phyloP scores from a whole-genome alignment of 2,329 filamentous ascomycete species.

The Aschersonia sp. region DNA sequence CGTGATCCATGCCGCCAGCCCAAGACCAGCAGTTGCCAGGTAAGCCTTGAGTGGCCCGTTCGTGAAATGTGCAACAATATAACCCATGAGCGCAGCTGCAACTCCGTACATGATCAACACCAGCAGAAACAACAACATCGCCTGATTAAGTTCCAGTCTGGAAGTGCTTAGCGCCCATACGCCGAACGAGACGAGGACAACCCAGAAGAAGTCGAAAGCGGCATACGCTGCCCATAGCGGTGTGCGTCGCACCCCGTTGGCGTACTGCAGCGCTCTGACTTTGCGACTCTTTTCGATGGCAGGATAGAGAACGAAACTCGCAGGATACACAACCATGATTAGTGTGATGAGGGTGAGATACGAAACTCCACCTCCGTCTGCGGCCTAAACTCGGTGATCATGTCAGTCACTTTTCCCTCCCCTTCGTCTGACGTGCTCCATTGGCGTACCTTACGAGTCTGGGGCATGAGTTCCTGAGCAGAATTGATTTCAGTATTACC shows the following conservation, averaged over 20 bases:
- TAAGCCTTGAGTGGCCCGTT: slow-evolving; percentile 57
- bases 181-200: slow-evolving; percentile 46
- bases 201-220: slow-evolving; percentile 60
- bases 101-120: slow-evolving; percentile 66
- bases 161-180: slow-evolving; percentile 51
- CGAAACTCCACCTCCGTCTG: slow-evolving; percentile 32
- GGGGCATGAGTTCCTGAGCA: slow-evolving; percentile 44
- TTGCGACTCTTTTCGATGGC: slow-evolving; percentile 62
- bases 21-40: slow-evolving; percentile 47
- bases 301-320: slow-evolving; percentile 63
- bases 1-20: slow-evolving; percentile 52
- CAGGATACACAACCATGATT: slow-evolving; percentile 49
- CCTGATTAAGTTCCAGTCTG: slow-evolving; percentile 50
- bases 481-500: slow-evolving; percentile 26
- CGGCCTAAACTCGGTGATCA: background rate
- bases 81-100: slow-evolving; percentile 53
- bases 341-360: slow-evolving; percentile 59
- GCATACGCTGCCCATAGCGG: slow-evolving; percentile 73
- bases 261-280: slow-evolving; percentile 70
- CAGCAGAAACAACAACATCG: slow-evolving; percentile 60
- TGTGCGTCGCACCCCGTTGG: slow-evolving; percentile 64
- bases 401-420: background rate
- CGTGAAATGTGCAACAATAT: slow-evolving; percentile 49
- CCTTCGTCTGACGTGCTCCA: background rate
- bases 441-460: slow-evolving; percentile 25